Evolutionary conservation across 73 alveolate genomes (phyloP), one percentile per base, ranked within the genome.

Genomic region (Paramecium sonneborni): DNA sequence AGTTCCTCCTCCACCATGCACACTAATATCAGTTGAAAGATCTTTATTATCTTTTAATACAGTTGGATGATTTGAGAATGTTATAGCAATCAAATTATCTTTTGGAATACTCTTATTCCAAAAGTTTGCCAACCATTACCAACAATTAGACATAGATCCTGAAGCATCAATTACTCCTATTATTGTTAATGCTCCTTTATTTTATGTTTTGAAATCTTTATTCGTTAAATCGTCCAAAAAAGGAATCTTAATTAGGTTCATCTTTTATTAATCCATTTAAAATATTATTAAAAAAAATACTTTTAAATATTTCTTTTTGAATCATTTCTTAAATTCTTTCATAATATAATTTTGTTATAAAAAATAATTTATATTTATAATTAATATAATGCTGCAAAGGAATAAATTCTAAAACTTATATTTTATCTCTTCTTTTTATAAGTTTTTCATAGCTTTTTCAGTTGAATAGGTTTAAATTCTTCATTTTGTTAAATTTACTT

Each of bases 131-230:
- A 88, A 30, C 89, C 91, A 69, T 15, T 23, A 23, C 94, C 94
- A 88, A 23, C 90, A 70, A 28, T 52, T 38, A 20, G 57, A 69
- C 94, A 88, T 88, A 18, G 94, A 88, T 1, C 91, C 94, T 11
- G 94, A 88, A n/a, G 90, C 94, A 88, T 88, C 94, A 10, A 88
- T 67, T 28, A 88, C 72, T 24, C 94, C 94, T 14, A 88, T 82
- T 11, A 88, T 72, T 72, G 86, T 72, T 10, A 72, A 34, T 3
- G 30, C 32, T 26, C 68, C 68, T 48, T 48, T 48, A 15, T 48
- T 48, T 12, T 48, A 48, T 12, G 5, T 15, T 15, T 12, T 5
- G 20, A 3, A 4, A 2, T 48, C 68, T 4, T 8, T 10, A 4
- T 48, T 48, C 5, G 5, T 8, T 3, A 48, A 5, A 15, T 48